These are phyloP conservation scores for Hirsutella rhossiliensis DNA, from an alignment of 2,329 filamentous ascomycete genomes.

Conservation along the genomic window DNA sequence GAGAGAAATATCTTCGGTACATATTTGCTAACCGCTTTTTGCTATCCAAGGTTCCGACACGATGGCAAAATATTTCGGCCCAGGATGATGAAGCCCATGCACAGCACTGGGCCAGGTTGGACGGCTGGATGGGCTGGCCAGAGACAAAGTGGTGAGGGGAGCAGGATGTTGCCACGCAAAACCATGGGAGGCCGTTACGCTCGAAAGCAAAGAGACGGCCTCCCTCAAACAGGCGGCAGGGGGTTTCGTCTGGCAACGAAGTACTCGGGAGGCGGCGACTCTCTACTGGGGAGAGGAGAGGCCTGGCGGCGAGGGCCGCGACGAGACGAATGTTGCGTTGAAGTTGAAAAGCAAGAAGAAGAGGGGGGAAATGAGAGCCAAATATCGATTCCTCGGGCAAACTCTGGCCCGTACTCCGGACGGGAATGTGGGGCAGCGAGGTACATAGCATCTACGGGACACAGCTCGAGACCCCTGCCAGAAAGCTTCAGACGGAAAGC, in stretches of 20 bases:
- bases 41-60: too few species aligned
- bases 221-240: conserved; percentile 32
- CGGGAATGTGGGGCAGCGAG: neutral
- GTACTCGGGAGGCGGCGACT: conserved; percentile 8
- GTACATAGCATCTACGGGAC: too few species aligned
- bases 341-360: conserved; percentile 7
- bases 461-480: too few species aligned
- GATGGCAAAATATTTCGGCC: too few species aligned
- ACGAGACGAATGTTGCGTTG: conserved; percentile 17
- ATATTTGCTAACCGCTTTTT: too few species aligned
- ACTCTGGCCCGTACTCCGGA: neutral
- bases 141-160: too few species aligned
- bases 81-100: too few species aligned
- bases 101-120: too few species aligned
- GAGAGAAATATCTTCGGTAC: too few species aligned
- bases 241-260: conserved; percentile 22
- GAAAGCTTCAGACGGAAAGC: too few species aligned
- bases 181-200: conserved; percentile 31
- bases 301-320: conserved; percentile 9
- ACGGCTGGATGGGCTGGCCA: too few species aligned
- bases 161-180: conserved; percentile 26
- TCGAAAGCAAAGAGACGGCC: conserved; percentile 18
- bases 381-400: neutral
- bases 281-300: conserved; percentile 10
- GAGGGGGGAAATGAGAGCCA: conserved; percentile 6